Base-by-base conservation (phyloP, 257 asterid genomes). In the Penstemon newberryi region DNA sequence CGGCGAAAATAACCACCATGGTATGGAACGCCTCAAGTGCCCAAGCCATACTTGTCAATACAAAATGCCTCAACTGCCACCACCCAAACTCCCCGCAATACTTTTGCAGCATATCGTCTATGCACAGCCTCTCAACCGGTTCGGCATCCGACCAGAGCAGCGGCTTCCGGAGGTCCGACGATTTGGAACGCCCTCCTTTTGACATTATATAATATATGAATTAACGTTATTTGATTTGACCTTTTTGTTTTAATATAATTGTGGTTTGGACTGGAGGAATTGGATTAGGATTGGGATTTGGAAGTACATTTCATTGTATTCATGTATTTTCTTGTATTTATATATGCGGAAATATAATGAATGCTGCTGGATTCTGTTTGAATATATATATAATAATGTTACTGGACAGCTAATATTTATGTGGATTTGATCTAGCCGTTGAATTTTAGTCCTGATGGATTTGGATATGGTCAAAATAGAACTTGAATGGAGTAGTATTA, bases 1-100 rank as follows among this genome's bases (percentile, higher is more conserved):
- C 98, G 59, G 97, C 89, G 71, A 91, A 89, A 11, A 91, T 91
- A 74, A 91, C 93, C 41, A 89, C 93, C 97, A 91, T 91, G 60
- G 91, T 84, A 67, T 89, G 96, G 60, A 89, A 79, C 0, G 95
- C 96, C 80, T 89, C 96, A 1, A 91, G 78, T 8, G 96, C 96
- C 97, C 96, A 91, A 1, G 96, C 95, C 75, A 79, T 65, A 79
- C 89, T 84, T 1, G 96, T 84, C 1, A 91, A 64, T 4, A 89
- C 71, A 4, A 91, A 87, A 86, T 91, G 98, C 42, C 76, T 73
- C n/a, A 83, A 37, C 70, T 91, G 98, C 98, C 98, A 91, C 75
- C 71, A 36, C 59, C 98, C 96, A 5, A 91, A 87, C 72, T 91
- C 96, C 43, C 96, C 98, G 80, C 96, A 87, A 46, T 89, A 67